Base-by-base conservation (phyloP, 1,139 yeast genomes). In the Candida dubliniensis region DNA sequence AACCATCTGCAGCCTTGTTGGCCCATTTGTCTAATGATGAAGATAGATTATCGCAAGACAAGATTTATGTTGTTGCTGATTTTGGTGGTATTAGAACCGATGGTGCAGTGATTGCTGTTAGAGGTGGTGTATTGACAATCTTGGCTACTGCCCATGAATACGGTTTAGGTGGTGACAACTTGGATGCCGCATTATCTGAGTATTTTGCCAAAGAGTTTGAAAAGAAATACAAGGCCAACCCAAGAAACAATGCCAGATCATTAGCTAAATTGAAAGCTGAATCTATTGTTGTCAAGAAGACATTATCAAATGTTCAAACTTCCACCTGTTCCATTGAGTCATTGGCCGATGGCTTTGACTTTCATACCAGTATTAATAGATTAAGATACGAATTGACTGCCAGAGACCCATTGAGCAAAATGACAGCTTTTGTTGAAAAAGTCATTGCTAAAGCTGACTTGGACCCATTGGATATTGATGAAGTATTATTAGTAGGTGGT, bases 51-150 rank as follows among this genome's bases (percentile, higher is more conserved):
- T 63, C 66, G 45, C 71, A 82, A 55, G 97, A 93, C 68, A 87
- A 84, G 70, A 73, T 88, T 48, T 89, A 85, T 58, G 95, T 88
- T 44, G 96, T 95, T 56, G 95, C 96, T 42, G 99, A 93, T 68
- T 87, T 93, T 60, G 99, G 99, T 66, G 98, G 97, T 63, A 79
- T 90, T 57, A 83, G 99, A 71, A 85, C 96, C 34, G 99, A 93
- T 64, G 97, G 93, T 51, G 96, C 99, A 46, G 93, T 95, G 43
- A 76, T 93, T 59, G 82, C 97, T 38, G 88, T 85, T 49, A 85
- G 98, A 75, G 96, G 96, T 51, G 99, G 99, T 59, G 81, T 91
- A 52, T 79, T 88, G 70, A 93, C 99, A 47, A 76, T 90, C 42
- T 76, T 93, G 57, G 85, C 96, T 48, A 89, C 98, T 55, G 82